A percentile compares a stretch with the other conserved stretches of the same genome.
Conservation (phyloP, 495 filamentous ascomycete species). For the Staphylotrichum tortipilum region DNA sequence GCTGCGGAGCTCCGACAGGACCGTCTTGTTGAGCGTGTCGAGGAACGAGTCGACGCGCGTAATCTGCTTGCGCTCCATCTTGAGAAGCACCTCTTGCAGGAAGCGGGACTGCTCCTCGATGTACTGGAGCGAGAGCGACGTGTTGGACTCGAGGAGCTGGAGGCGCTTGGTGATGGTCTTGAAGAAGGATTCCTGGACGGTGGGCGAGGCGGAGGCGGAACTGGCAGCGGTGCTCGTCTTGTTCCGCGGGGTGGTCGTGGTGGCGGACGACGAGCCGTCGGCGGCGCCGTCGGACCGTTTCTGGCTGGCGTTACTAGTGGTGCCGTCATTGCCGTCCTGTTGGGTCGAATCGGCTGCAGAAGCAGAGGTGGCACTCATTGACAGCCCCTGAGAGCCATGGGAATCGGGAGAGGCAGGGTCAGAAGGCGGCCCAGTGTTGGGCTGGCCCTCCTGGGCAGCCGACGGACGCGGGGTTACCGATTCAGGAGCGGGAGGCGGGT, state of each 20-base stretch:
- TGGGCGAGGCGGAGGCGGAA: conserved; percentile 58
- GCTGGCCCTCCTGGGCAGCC: background rate
- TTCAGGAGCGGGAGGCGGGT: conserved; percentile 1
- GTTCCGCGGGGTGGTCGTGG: conserved; percentile 25
- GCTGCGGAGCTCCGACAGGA: conserved; percentile 71
- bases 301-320: background rate
- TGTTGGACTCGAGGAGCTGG: conserved; percentile 82
- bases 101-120: conserved; percentile 94
- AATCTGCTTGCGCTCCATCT: conserved; percentile 83
- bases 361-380: conserved; percentile 1
- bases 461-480: conserved; percentile 6
- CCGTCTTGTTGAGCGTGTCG: conserved; percentile 73
- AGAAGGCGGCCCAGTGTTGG: conserved; percentile 3
- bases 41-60: conserved; percentile 75
- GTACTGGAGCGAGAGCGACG: conserved; percentile 86
- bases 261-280: conserved; percentile 1
- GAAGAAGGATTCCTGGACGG: conserved; percentile 94
- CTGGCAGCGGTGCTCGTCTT: conserved; percentile 39
- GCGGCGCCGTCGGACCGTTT: conserved; percentile 5
- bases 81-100: conserved; percentile 80
- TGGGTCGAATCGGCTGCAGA: background rate
- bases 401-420: conserved; percentile 3
- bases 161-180: conserved; percentile 91
- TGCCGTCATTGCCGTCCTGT: conserved; percentile 4
- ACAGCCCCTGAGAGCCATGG: conserved; percentile 2